Base-by-base conservation (phyloP, 257 asterid species). In the Solanum infundibuliforme region DNA sequence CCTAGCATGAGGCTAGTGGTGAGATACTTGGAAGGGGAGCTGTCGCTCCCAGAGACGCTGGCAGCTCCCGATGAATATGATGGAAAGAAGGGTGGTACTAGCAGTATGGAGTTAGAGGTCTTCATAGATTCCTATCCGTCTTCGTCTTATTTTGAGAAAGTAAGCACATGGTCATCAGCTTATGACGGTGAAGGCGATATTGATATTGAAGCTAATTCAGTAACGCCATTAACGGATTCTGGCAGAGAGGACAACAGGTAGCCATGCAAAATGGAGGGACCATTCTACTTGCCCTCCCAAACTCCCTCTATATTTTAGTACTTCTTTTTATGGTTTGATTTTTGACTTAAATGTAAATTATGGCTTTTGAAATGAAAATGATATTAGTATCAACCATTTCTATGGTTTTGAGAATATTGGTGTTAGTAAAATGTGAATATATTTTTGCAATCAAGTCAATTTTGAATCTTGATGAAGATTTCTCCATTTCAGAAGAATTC, bases 1-100 rank as follows among this genome's bases (percentile, higher is more conserved):
- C 99, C 98, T 29, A 89, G 87, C 46, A 92, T 86, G 94, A 91
- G 96, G 90, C 92, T 93, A 82, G 93, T 93, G 52, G 91, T 93
- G 86, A 91, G 95, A 81, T 92, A 87, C 91, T 88, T 96, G 89
- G 98, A 93, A 90, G 95, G 95, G 9, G 95, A 93, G 83, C 66
- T 84, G 18, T 36, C 88, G 0, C 18, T 93, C 87, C 96, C 95
- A 3, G 89, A 87, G 71, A 90, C 69, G 12, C 8, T 92, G 92
- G 87, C 73, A 12, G 72, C 91, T 2, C 93, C 94, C 0, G 89
- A 90, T 68, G 94, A 90, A 73, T 60, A 46, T 48, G 92, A 87
- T 38, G 87, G 87, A 20, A 88, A 84, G 62, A 90, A 90, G 35
- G 88, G 87, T 34, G 87, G 48, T 9, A 31, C 55, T 84, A 62